phyloP scores from a whole-genome alignment of 192 early-diverging fungal genomes.

The Hyaloraphidium curvatum region DNA sequence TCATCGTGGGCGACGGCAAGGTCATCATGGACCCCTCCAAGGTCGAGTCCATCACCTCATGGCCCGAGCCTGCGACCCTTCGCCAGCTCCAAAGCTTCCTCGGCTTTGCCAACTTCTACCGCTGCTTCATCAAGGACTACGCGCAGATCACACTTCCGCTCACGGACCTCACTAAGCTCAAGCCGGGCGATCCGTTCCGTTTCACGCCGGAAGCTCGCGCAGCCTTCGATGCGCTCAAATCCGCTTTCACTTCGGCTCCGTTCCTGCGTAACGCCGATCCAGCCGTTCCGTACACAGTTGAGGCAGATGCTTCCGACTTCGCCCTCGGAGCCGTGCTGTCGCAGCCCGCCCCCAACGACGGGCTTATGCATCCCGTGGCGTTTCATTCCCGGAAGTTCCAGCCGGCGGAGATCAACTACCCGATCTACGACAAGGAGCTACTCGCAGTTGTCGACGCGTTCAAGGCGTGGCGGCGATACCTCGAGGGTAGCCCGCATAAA shows the following conservation, averaged over 20 bases:
- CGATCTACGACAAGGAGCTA: conserved; percentile 18
- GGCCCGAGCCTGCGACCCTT: conserved; percentile 4
- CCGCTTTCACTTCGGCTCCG: conserved; percentile 9
- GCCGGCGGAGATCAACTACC: conserved; percentile 14
- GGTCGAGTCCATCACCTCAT: conserved; percentile 9
- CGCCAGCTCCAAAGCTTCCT: conserved; percentile 6
- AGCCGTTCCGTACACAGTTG: conserved; percentile 7
- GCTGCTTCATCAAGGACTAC: conserved; percentile 9
- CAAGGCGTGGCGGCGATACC: conserved; percentile 14
- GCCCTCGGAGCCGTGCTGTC: conserved; percentile 15
- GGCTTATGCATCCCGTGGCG: conserved; percentile 19
- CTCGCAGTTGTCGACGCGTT: conserved; percentile 21
- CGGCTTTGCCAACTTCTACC: conserved; percentile 17
- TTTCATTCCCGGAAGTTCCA: conserved; percentile 8
- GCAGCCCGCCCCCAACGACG: no score
- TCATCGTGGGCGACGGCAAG: conserved; percentile 11
- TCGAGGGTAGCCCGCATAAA: conserved; percentile 6
- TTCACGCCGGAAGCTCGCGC: not conserved
- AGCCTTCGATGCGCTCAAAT: conserved; percentile 14
- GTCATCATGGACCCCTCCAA: conserved; percentile 13
- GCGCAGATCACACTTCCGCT: conserved; percentile 7
- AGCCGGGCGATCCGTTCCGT: not conserved
- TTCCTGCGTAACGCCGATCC: conserved; percentile 12
- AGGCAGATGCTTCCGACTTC: conserved; percentile 16
- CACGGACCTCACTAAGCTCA: conserved; percentile 3